Base-by-base conservation (phyloP, 306 rosid species). In the Cucurbita pepo region DNA sequence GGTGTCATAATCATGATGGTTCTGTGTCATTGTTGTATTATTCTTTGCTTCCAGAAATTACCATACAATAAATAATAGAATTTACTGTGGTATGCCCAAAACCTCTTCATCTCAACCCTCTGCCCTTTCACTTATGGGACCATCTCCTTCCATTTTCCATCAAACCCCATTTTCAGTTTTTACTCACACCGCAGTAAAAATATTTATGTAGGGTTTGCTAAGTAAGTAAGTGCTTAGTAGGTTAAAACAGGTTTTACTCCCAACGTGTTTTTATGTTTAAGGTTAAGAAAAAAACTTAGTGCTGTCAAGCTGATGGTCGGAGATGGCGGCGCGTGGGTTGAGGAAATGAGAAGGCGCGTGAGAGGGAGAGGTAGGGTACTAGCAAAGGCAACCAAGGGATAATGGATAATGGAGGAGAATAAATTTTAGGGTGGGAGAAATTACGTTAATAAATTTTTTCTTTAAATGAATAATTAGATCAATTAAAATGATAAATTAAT, bases 51-150 rank as follows among this genome's bases (percentile, higher is more conserved):
- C 64, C 30, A 55, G 37, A 71, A 41, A 41, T 66, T 66, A 19
- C 72, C 5, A 19, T 12, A 43, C 12, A 45, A 43, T 10, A 43
- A 51, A 41, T 50, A 50, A 36, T 0, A 34, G 75, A 60, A 72
- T 54, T 72, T 36, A 72, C 75, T 72, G 51, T 72, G 54, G 38
- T 37, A 54, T 72, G 75, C 52, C 64, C 62, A 7, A 54, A 72
- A 71, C 50, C 62, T 52, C 60, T 8, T 53, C 37, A 48, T 19
- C 56, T 69, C 45, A 50, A 8, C 44, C 45, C 12, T 6, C 7
- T 50, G 1, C 18, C n/a, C 14, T 14, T 50, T 50, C 45, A 40
- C 15, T 10, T 19, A 11, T 34, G 75, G 75, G 75, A 71, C 75
- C 75, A 71, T 71, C 36, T 64, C 21, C 50, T 48, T 16, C 50